A percentile compares a stretch with the other conserved stretches of the same genome.
These are phyloP conservation scores for Diaporthe helianthi DNA, from an alignment of 2,329 filamentous ascomycete genomes.

Conservation along the genomic window DNA sequence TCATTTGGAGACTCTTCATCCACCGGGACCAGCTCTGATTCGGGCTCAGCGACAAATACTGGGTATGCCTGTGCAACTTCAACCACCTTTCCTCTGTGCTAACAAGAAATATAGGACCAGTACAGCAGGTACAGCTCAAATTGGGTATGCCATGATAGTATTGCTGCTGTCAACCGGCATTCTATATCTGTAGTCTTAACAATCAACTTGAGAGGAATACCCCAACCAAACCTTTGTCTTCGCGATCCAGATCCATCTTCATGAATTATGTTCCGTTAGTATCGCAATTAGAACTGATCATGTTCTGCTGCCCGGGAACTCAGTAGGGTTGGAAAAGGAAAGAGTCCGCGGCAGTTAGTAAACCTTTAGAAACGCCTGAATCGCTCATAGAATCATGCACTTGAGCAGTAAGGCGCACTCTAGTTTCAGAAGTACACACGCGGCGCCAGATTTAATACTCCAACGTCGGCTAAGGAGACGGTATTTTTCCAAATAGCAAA, in stretches of 20 bases:
- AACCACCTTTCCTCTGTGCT: neutral
- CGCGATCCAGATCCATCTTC: neutral
- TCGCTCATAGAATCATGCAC: too few species aligned
- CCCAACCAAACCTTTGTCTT: neutral
- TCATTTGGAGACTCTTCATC: neutral
- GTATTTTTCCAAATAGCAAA: too few species aligned
- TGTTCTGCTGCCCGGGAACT: too few species aligned
- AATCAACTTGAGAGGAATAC: neutral
- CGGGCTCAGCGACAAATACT: neutral
- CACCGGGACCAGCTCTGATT: neutral
- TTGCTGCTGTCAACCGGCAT: neutral
- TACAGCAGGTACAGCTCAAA: neutral
- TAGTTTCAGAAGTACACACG: too few species aligned
- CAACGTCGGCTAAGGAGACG: too few species aligned
- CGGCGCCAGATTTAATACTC: too few species aligned
- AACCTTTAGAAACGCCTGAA: too few species aligned
- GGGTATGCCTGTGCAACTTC: neutral
- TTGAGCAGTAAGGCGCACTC: too few species aligned
- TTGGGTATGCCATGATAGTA: neutral
- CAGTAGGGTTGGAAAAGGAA: too few species aligned
- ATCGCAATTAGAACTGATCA: too few species aligned
- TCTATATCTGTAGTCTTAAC: neutral
- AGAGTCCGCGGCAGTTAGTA: too few species aligned
- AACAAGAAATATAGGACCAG: slow-evolving; percentile 1
- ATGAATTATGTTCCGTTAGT: too few species aligned